Conservation (phyloP, 2,329 filamentous ascomycete genomes). For the Colletotrichum sp. region DNA sequence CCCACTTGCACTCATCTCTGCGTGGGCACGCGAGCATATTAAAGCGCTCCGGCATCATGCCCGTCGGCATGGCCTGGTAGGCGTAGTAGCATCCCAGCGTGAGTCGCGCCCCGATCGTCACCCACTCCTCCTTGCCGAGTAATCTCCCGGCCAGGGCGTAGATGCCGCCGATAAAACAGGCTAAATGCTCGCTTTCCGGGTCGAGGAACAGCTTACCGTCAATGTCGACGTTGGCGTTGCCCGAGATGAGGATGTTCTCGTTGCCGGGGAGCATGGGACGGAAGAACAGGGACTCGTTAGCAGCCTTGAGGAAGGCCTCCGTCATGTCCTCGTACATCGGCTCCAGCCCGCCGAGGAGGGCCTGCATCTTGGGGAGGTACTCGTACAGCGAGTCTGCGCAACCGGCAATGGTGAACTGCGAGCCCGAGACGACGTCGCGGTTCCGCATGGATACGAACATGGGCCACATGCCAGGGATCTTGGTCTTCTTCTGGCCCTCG, state of each 20-base stretch:
- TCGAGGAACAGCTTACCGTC: conserved; percentile 11
- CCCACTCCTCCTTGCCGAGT: conserved; percentile 42
- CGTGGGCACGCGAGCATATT: conserved; percentile 43
- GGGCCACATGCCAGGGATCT: conserved; percentile 77
- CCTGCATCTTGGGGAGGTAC: conserved; percentile 49
- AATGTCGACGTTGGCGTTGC: conserved; percentile 28
- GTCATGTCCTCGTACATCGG: conserved; percentile 64
- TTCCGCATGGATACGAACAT: conserved; percentile 62
- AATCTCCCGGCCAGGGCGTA: conserved; percentile 53
- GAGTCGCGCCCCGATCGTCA: conserved; percentile 48
- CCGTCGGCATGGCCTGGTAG: conserved; percentile 51
- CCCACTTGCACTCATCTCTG: conserved; percentile 51
- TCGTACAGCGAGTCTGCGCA: conserved; percentile 47
- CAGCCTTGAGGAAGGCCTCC: conserved; percentile 57
- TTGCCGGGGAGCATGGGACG: conserved; percentile 55
- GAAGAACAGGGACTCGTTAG: conserved; percentile 64
- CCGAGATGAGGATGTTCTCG: conserved; percentile 65
- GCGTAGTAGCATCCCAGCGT: conserved; percentile 57
- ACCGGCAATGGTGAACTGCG: conserved; percentile 41
- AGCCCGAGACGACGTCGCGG: conserved; percentile 41
- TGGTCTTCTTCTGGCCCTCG: conserved; percentile 67
- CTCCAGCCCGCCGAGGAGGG: conserved; percentile 62
- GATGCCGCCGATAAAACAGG: conserved; percentile 57
- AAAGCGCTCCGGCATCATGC: conserved; percentile 59
- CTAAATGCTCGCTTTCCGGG: conserved; percentile 51